These are phyloP conservation scores for Petrea volubilis DNA, from an alignment of 257 asterid genomes.

Conservation along the genomic window DNA sequence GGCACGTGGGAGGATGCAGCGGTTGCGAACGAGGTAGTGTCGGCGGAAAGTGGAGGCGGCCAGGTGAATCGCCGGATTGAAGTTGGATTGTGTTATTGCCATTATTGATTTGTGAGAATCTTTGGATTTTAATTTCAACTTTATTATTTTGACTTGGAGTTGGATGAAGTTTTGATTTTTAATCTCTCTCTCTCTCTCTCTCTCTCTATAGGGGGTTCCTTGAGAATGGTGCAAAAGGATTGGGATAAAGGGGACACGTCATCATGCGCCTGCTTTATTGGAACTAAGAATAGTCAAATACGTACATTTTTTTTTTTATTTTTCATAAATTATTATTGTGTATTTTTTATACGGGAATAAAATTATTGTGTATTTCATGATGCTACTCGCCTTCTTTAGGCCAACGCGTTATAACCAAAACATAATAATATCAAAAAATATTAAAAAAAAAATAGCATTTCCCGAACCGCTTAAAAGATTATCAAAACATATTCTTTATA, in stretches of 20 bases:
- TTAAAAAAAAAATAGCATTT: too few relatives aligned
- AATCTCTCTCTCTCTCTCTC: too few relatives aligned
- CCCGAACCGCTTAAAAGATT: too few relatives aligned
- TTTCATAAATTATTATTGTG: too few relatives aligned
- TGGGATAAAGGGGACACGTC: constrained; percentile 27
- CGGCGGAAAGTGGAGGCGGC: constrained; percentile 61
- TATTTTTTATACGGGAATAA: too few relatives aligned
- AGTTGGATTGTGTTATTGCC: constrained; percentile 51
- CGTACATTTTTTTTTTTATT: too few relatives aligned
- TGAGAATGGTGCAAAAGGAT: constrained; percentile 6
- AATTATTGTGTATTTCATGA: too few relatives aligned
- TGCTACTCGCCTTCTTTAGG: too few relatives aligned
- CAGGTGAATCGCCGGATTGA: constrained; percentile 64
- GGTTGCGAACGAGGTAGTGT: constrained; percentile 24
- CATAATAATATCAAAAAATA: too few relatives aligned
- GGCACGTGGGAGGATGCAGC: constrained; percentile 36
- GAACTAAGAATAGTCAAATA: too few relatives aligned
- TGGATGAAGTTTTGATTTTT: not conserved
- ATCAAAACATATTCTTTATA: too few relatives aligned
- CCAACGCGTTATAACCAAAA: too few relatives aligned
- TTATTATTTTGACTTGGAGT: not conserved
- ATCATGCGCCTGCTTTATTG: not conserved
- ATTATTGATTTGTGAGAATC: constrained; percentile 16
- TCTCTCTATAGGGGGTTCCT: constrained; percentile 18
- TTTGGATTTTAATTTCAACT: not conserved